phyloP scores from a whole-genome alignment of 176 grass and related monocot species.

The Triticum aestivum region IWGSC_CS_RefSeq_v2.1 NC_057802.1:63374046-63374545 shows the following conservation, averaged over 20 bases:
- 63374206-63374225: slow-evolving; percentile 11
- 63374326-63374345: slow-evolving; percentile 73
- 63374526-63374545: slow-evolving; percentile 22
- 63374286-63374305: slow-evolving; percentile 97
- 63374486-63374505: slow-evolving; percentile 3
- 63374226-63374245: slow-evolving; percentile 10
- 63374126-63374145: slow-evolving; percentile 36
- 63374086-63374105: slow-evolving; percentile 31
- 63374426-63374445: slow-evolving; percentile 47
- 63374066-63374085: slow-evolving; percentile 34
- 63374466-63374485: slow-evolving; percentile 28
- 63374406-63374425: slow-evolving; percentile 93
- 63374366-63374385: slow-evolving; percentile 93
- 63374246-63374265: slow-evolving; percentile 99
- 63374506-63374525: neutral
- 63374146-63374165: slow-evolving; percentile 23
- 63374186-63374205: slow-evolving; percentile 24
- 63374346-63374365: slow-evolving; percentile 89
- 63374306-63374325: slow-evolving; percentile 94
- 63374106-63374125: slow-evolving; percentile 48
- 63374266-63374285: slow-evolving; percentile 98
- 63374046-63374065: slow-evolving; percentile 64
- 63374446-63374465: slow-evolving; percentile 31
- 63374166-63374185: slow-evolving; percentile 35
- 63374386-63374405: slow-evolving; percentile 97